A percentile compares a stretch with the other conserved stretches of the same genome.
Conservation (phyloP, 345 rosid species). For the Physaria fendleri region DNA sequence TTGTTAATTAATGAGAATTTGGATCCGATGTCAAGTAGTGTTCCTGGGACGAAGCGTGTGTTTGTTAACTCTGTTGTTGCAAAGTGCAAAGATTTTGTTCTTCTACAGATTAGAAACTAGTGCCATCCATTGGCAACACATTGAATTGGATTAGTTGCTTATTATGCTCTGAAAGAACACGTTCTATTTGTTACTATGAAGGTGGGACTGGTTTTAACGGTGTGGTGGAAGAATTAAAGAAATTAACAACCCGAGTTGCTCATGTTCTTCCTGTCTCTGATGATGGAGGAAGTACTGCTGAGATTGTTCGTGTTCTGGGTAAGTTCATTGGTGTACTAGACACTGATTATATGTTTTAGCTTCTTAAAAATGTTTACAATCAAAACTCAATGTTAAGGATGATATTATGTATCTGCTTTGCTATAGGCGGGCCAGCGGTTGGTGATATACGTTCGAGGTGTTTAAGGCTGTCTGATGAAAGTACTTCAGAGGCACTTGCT, state of each 20-base stretch:
- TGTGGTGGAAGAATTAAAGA: conserved; percentile 87
- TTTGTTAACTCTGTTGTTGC: background rate
- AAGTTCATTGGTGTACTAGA: background rate
- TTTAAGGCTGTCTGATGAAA: conserved; percentile 80
- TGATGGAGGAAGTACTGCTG: conserved; percentile 98
- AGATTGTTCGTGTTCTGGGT: conserved; percentile 96
- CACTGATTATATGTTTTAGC: background rate
- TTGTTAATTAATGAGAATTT: too few relatives aligned
- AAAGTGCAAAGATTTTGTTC: background rate
- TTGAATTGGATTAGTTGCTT: background rate
- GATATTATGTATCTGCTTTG: background rate
- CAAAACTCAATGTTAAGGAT: background rate
- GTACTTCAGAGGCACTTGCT: conserved; percentile 86
- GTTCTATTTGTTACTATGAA: conserved; percentile 10
- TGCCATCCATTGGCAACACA: background rate
- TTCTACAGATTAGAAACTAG: background rate
- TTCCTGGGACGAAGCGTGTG: background rate
- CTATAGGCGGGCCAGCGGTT: conserved; percentile 89
- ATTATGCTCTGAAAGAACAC: background rate
- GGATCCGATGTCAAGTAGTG: background rate
- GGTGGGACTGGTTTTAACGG: conserved; percentile 97
- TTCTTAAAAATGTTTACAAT: background rate
- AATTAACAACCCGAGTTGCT: conserved; percentile 69
- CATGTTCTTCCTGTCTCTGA: conserved; percentile 96
- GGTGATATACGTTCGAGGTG: conserved; percentile 96